Percentiles rank a stretch among this genome's conserved stretches.
Evolutionary conservation across 768 basidiomycete species (phyloP).

Genomic region (Boletus fagicola): DNA sequence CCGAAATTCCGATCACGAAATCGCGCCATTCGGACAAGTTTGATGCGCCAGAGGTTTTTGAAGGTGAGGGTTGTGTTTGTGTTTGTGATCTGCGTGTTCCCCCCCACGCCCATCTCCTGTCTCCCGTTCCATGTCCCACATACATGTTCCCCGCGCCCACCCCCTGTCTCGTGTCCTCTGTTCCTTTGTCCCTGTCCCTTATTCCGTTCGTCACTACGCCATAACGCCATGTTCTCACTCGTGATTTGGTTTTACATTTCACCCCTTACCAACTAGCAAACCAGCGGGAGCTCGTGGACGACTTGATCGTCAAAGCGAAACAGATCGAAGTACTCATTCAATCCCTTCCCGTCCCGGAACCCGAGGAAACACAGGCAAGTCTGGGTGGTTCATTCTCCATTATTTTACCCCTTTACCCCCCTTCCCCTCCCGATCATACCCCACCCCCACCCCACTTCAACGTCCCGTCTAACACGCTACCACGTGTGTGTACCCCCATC

Average conservation of each 20-base stretch:
- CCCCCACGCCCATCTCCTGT: neutral
- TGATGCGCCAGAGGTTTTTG: slow-evolving; percentile 70
- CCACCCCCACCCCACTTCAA: no score
- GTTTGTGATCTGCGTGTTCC: neutral
- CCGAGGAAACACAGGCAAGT: slow-evolving; percentile 67
- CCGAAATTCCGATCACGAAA: slow-evolving; percentile 82
- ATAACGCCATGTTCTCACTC: neutral
- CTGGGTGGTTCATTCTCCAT: neutral
- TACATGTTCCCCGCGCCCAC: no score
- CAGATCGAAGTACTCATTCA: slow-evolving; percentile 85
- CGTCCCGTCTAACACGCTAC: neutral
- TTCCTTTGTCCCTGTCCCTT: neutral
- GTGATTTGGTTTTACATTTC: neutral
- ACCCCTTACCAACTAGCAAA: slow-evolving; percentile 51
- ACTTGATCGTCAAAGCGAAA: slow-evolving; percentile 83
- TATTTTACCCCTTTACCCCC: no score
- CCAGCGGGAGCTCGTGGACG: slow-evolving; percentile 78
- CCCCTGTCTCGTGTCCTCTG: no score
- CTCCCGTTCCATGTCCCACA: neutral
- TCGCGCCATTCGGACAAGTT: slow-evolving; percentile 68
- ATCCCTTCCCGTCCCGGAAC: slow-evolving; percentile 73
- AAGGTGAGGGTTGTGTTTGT: slow-evolving; percentile 44
- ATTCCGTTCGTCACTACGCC: neutral
- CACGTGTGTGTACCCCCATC: neutral
- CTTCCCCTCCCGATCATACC: no score